Percentiles rank a stretch among this genome's conserved stretches.
Evolutionary conservation across 345 rosid species (phyloP).

Genomic region (Excoecaria agallocha): DNA sequence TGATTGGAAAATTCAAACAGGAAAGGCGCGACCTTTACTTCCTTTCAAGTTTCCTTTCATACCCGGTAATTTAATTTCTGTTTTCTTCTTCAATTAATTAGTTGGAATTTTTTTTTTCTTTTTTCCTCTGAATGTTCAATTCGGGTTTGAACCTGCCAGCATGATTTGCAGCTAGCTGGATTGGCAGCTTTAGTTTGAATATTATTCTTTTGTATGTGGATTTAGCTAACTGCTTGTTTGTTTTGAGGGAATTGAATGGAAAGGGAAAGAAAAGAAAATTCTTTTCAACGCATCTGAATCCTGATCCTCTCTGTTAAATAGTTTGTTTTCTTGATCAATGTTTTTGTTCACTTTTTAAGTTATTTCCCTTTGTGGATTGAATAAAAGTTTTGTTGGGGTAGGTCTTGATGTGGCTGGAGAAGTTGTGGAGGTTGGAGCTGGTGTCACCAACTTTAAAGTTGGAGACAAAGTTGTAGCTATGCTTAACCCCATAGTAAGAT

Average conservation of each 20-base stretch:
- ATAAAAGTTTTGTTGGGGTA: not conserved
- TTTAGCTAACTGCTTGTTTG: not conserved
- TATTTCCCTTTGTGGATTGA: not conserved
- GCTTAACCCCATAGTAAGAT: constrained; percentile 18
- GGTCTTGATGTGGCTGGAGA: constrained; percentile 43
- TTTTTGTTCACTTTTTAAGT: not conserved
- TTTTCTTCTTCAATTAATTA: not conserved
- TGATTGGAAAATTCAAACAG: constrained; percentile 40
- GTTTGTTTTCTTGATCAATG: not conserved
- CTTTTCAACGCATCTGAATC: not conserved
- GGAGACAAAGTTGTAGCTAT: constrained; percentile 41
- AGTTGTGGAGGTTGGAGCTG: constrained; percentile 35
- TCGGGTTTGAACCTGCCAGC: not conserved
- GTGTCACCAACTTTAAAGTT: constrained; percentile 27
- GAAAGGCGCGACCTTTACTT: constrained; percentile 30
- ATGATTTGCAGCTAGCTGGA: not conserved
- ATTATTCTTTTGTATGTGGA: not conserved
- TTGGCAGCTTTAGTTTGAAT: not conserved
- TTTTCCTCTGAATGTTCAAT: not conserved
- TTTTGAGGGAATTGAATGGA: too few relatives aligned
- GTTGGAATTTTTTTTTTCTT: not conserved
- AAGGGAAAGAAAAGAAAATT: too few relatives aligned
- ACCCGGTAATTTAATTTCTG: constrained; percentile 22
- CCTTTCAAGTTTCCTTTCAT: constrained; percentile 35
- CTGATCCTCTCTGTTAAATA: not conserved